These are phyloP conservation scores for Lecanicillium sp. DNA, from an alignment of 2,329 filamentous ascomycete species.

Conservation along the genomic window DNA sequence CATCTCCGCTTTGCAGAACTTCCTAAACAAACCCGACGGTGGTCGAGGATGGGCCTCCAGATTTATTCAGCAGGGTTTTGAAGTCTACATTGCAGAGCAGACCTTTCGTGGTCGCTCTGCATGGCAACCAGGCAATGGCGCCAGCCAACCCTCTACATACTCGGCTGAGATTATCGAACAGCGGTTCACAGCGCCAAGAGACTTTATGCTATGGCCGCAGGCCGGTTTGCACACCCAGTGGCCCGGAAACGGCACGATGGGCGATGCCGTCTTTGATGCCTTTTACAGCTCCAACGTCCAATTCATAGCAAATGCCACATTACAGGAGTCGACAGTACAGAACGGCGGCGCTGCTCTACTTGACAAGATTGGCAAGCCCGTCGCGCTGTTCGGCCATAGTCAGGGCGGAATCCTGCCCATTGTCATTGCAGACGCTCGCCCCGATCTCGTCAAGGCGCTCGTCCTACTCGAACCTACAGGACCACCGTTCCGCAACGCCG, in stretches of 20 bases:
- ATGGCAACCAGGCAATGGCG: constrained; percentile 25
- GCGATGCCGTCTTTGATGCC: constrained; percentile 31
- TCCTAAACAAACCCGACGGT: constrained; percentile 37
- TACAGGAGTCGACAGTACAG: constrained; percentile 28
- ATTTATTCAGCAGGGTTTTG: constrained; percentile 36
- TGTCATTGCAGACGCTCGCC: constrained; percentile 32
- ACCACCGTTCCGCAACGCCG: constrained; percentile 35
- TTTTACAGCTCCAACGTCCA: constrained; percentile 32
- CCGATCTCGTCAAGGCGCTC: constrained; percentile 30
- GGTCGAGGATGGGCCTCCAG: constrained; percentile 37
- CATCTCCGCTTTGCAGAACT: constrained; percentile 24
- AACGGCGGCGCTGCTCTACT: constrained; percentile 32
- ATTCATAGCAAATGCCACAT: constrained; percentile 22
- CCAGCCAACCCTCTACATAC: constrained; percentile 15
- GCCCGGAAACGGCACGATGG: constrained; percentile 29
- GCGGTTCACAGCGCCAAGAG: constrained; percentile 27
- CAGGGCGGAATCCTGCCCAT: constrained; percentile 34
- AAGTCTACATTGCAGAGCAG: constrained; percentile 39
- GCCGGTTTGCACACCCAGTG: constrained; percentile 32
- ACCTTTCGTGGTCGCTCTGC: constrained; percentile 35
- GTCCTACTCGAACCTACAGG: constrained; percentile 37
- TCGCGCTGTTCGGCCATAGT: constrained; percentile 34
- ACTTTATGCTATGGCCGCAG: constrained; percentile 29
- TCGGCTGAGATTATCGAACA: constrained; percentile 26
- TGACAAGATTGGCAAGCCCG: constrained; percentile 31